Evolutionary conservation across 2,329 filamentous ascomycete species (phyloP), one percentile per base, ranked within the genome.

Genomic region (Dothideomycetidae sp.): DNA sequence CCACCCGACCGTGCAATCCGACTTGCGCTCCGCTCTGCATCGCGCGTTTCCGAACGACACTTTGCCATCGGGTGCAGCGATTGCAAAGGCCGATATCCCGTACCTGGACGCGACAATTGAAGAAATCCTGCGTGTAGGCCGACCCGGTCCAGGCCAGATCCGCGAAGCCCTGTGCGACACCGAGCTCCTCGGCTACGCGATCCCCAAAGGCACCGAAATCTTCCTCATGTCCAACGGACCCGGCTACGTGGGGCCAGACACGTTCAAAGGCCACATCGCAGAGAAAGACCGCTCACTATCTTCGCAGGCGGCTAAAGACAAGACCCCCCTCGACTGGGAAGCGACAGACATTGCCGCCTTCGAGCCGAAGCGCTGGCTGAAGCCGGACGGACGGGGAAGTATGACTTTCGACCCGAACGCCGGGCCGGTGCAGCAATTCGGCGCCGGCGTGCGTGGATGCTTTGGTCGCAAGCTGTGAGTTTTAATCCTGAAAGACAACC

Each of bases 61-160:
- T 26, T 31, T 21, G 16, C 60, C 57, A 3, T 50, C 51, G 2
- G 46, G 50, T 1, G 37, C 47, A 4, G 56, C 60, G 15, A 56
- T 64, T 10, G 37, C 29, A 14, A 39, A 40, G n/a, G 41, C 49
- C 3, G 41, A 47, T 2, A 43, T 60, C 14, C 58, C 55, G 2
- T 66, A 66, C 34, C 57, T 67, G 5, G 60, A 65, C 37, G 63
- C 56, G 0, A 42, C 48, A 1, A 49, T 61, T 5, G 60, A 65
- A 42, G 64, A 67, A 36, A 50, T 54, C 2, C 36, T 59, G 4
- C 58, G 63, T 10, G 46, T 48, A 7, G 46, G 48, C n/a, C 40
- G 38, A 10, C 55, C 56, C 2, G 50, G 48, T 1, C 42, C 42
- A 1, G 47, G 34, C 4, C 31, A 49, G 1, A 39, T 49, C 1